These are phyloP conservation scores for Tolypocladium paradoxum DNA, from an alignment of 2,329 filamentous ascomycete species.

Conservation along the genomic window DNA sequence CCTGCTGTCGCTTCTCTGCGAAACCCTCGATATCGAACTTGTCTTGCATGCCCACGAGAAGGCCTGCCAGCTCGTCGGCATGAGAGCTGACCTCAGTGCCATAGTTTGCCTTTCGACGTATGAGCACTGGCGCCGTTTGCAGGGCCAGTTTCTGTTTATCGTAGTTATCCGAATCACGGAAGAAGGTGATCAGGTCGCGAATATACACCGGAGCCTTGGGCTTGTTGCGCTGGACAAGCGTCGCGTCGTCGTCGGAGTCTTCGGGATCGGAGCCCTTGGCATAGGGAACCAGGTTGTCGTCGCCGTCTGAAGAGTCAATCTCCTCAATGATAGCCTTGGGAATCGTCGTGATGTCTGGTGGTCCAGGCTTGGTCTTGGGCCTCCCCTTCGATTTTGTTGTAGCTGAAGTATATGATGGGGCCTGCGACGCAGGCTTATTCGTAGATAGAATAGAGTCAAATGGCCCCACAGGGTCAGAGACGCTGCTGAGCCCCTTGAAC, in stretches of 20 bases:
- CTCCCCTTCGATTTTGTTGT: constrained; percentile 5
- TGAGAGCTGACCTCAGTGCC: constrained; percentile 83
- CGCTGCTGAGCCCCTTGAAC: constrained; percentile 56
- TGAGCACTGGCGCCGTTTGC: constrained; percentile 64
- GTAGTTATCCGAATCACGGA: constrained; percentile 73
- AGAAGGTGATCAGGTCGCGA: constrained; percentile 66
- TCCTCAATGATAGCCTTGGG: constrained; percentile 52
- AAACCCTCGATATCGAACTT: constrained; percentile 76
- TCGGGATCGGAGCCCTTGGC: constrained; percentile 79
- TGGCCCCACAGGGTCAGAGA: constrained; percentile 53
- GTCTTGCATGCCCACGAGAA: constrained; percentile 73
- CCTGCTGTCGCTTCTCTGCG: constrained; percentile 61
- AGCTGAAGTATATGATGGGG: neutral
- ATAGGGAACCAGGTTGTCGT: constrained; percentile 64
- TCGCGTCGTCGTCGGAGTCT: constrained; percentile 89
- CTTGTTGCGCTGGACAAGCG: constrained; percentile 73
- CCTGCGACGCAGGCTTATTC: constrained; percentile 2
- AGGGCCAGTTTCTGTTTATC: constrained; percentile 77
- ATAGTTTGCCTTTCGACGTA: constrained; percentile 79
- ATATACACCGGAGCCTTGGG: constrained; percentile 82
- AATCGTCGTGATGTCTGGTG: constrained; percentile 15
- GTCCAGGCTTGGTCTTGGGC: constrained; percentile 12
- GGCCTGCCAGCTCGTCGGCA: constrained; percentile 64
- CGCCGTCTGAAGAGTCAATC: constrained; percentile 47
- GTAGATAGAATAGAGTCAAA: constrained; percentile 36